Percentiles rank a stretch among this genome's conserved stretches.
Evolutionary conservation across 2,329 filamentous ascomycete genomes (phyloP).

Genomic region (Pseudogymnoascus sp.): DNA sequence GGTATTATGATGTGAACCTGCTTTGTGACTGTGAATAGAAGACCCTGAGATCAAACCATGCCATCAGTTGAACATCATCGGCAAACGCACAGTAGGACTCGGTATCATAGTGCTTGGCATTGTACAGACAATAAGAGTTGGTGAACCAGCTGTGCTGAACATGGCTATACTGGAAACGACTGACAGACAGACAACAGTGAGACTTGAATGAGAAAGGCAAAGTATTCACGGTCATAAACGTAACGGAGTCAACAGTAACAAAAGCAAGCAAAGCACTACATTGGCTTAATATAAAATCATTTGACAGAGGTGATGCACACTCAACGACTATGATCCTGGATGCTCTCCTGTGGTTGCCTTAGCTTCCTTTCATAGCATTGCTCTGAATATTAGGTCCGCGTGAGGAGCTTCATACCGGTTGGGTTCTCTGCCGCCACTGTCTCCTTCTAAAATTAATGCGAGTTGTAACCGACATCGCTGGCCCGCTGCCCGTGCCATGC

Average conservation of each 20-base stretch:
- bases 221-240: background rate
- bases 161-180: background rate
- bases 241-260: background rate
- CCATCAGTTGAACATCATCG: background rate
- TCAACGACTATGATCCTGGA: background rate
- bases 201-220: background rate
- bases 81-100: background rate
- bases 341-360: background rate
- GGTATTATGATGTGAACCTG: background rate
- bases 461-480: background rate
- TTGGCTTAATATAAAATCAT: background rate
- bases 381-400: background rate
- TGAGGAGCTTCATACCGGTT: background rate
- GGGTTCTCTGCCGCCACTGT: background rate
- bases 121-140: background rate
- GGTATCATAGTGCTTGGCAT: background rate
- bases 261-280: background rate
- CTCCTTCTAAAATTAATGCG: background rate
- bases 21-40: background rate
- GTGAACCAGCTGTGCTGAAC: background rate
- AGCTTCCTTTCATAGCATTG: background rate
- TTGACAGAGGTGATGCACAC: background rate
- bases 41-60: background rate
- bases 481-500: background rate
- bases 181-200: background rate